phyloP scores from a whole-genome alignment of 176 grass and related monocot genomes.

The Oryza brachyantha region DNA sequence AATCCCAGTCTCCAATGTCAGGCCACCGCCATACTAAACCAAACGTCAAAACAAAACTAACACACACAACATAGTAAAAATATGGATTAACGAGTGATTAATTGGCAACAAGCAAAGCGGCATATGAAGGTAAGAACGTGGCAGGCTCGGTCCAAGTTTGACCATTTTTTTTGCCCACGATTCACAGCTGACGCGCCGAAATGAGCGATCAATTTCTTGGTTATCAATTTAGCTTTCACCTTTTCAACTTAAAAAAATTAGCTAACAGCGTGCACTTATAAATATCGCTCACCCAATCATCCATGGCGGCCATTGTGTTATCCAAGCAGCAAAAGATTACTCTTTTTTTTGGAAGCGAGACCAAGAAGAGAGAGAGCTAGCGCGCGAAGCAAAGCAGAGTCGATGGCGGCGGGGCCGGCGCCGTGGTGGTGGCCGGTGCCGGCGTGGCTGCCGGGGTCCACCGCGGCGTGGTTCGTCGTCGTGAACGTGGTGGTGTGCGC shows the following conservation, averaged over 20 bases:
- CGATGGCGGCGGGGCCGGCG: neutral
- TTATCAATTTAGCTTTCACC: neutral
- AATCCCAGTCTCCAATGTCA: neutral
- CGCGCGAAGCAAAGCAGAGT: neutral
- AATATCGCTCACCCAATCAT: neutral
- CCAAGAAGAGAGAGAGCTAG: neutral
- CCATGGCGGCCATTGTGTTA: neutral
- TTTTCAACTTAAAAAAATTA: slow-evolving; percentile 12
- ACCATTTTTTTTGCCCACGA: neutral
- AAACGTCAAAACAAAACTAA: neutral
- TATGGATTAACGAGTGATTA: neutral
- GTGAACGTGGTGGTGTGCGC: slow-evolving; percentile 32
- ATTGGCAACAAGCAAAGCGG: neutral
- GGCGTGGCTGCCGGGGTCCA: slow-evolving; percentile 17
- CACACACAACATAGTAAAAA: too few species aligned
- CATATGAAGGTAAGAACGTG: neutral
- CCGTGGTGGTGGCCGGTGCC: slow-evolving; percentile 16
- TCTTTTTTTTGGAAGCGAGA: neutral
- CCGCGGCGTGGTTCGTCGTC: slow-evolving; percentile 15
- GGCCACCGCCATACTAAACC: neutral
- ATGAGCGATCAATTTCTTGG: neutral
- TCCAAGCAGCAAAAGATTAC: neutral
- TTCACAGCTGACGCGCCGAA: neutral
- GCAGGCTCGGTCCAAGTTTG: neutral
- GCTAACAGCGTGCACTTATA: neutral